Evolutionary conservation across 2,329 filamentous ascomycete species (phyloP).

Genomic region (Cercospora sp.): DNA sequence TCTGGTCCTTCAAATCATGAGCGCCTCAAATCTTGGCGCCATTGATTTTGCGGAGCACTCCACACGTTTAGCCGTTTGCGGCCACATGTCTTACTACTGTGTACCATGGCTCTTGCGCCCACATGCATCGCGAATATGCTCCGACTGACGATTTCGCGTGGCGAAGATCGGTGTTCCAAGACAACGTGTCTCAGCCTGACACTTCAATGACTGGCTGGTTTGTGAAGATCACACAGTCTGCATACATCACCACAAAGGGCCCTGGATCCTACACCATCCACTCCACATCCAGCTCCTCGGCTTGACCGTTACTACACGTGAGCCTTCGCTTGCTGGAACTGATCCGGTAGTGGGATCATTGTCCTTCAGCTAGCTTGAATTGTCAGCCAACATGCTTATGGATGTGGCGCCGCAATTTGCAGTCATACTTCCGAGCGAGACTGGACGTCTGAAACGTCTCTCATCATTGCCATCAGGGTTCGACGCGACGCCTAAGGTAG

Average conservation of each 20-base stretch:
- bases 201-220: slow-evolving; percentile 3
- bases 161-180: background rate
- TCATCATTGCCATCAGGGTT: slow-evolving; percentile 2
- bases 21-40: slow-evolving; percentile 8
- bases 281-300: background rate
- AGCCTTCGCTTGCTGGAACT: background rate
- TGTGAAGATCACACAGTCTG: slow-evolving; percentile 8
- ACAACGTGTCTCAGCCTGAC: slow-evolving; percentile 5
- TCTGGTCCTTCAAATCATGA: slow-evolving; percentile 4
- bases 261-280: background rate
- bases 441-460: slow-evolving; percentile 3
- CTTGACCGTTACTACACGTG: background rate
- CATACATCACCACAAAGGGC: slow-evolving; percentile 5
- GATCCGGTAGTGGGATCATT: slow-evolving; percentile 9
- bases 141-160: slow-evolving; percentile 5
- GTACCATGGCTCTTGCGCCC: slow-evolving; percentile 10
- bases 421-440: slow-evolving; percentile 6
- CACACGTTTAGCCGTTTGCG: slow-evolving; percentile 8
- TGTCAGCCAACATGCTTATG: slow-evolving; percentile 8
- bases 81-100: slow-evolving; percentile 12
- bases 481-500: background rate
- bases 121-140: slow-evolving; percentile 7
- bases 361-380: slow-evolving; percentile 4
- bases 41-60: slow-evolving; percentile 7
- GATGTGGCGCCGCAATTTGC: slow-evolving; percentile 6